Percentiles rank a stretch among this genome's conserved stretches.
Conservation (phyloP, 331 rosid species). For the Quercus phellos region DNA sequence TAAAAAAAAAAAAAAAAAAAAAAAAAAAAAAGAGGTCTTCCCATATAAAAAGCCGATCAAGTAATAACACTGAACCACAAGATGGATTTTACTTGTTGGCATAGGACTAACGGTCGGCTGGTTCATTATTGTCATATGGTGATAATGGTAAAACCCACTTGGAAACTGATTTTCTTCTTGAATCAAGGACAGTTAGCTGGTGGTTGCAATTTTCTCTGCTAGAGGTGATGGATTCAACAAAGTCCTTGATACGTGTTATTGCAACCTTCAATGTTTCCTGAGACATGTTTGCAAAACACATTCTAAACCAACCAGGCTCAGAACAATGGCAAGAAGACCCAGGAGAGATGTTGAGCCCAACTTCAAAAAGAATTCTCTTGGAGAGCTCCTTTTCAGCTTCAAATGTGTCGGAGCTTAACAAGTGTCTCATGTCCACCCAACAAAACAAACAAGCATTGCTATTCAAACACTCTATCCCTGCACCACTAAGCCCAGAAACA, state of each 20-base stretch:
- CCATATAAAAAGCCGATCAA: too few relatives aligned
- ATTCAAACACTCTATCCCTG: slow-evolving; percentile 45
- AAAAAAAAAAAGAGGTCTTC: too few relatives aligned
- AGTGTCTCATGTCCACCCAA: slow-evolving; percentile 75
- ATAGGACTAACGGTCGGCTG: slow-evolving; percentile 14
- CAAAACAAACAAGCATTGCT: slow-evolving; percentile 74
- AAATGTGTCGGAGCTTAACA: slow-evolving; percentile 36
- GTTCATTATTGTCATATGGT: slow-evolving; percentile 10
- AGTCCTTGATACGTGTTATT: slow-evolving; percentile 44
- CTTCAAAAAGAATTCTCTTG: slow-evolving; percentile 46
- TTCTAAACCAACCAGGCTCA: slow-evolving; percentile 83
- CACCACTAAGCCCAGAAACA: slow-evolving; percentile 39
- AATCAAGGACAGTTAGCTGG: not conserved
- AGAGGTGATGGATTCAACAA: slow-evolving; percentile 14
- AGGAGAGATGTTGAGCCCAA: slow-evolving; percentile 67
- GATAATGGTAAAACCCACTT: slow-evolving; percentile 34
- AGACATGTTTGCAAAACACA: slow-evolving; percentile 76
- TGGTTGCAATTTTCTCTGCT: not conserved
- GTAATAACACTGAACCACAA: not conserved
- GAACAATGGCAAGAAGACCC: slow-evolving; percentile 73
- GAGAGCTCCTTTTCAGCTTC: slow-evolving; percentile 71
- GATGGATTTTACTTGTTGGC: not conserved
- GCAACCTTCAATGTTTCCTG: slow-evolving; percentile 54
- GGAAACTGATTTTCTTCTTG: slow-evolving; percentile 1
- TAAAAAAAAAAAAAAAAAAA: too few relatives aligned